Evolutionary conservation across 1,284 basidiomycete genomes (phyloP).

Genomic region (Agaricales sp.): DNA sequence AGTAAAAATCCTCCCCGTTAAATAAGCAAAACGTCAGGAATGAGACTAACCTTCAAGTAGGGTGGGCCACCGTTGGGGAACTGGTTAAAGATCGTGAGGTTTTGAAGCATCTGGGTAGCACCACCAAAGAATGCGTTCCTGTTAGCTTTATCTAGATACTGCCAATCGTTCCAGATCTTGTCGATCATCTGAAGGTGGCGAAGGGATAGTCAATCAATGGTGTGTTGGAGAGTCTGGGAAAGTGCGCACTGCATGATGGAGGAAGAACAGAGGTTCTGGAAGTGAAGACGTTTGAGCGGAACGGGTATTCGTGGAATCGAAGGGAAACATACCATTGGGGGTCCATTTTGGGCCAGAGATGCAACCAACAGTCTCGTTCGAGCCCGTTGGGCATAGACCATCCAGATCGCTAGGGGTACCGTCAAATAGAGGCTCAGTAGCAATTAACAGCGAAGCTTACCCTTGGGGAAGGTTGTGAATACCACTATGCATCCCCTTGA

Average conservation of each 20-base stretch:
- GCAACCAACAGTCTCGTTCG: neutral
- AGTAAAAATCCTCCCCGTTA: neutral
- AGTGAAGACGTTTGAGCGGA: neutral
- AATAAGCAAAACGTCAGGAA: neutral
- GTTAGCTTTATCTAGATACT: conserved; percentile 17
- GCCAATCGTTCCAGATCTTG: conserved; percentile 30
- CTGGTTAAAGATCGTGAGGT: conserved; percentile 14
- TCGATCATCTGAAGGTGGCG: conserved; percentile 24
- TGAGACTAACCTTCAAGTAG: conserved; percentile 16
- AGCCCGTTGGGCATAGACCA: neutral
- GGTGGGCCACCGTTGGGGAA: conserved; percentile 26
- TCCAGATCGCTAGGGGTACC: neutral
- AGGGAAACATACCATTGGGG: neutral
- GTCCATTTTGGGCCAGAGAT: neutral
- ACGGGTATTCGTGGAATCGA: neutral
- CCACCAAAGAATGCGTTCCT: conserved; percentile 22
- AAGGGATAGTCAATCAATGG: neutral
- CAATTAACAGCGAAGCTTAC: neutral
- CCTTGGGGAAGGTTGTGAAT: neutral
- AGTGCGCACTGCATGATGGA: conserved; percentile 25
- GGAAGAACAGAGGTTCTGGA: conserved; percentile 26
- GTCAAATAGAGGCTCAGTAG: neutral
- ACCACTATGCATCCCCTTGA: conserved; percentile 1
- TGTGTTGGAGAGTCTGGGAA: neutral
- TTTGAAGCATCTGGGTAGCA: conserved; percentile 18